A percentile compares a stretch with the other conserved stretches of the same genome.
phyloP scores from a whole-genome alignment of 345 rosid species.

The Gossypium anomalum region DNA sequence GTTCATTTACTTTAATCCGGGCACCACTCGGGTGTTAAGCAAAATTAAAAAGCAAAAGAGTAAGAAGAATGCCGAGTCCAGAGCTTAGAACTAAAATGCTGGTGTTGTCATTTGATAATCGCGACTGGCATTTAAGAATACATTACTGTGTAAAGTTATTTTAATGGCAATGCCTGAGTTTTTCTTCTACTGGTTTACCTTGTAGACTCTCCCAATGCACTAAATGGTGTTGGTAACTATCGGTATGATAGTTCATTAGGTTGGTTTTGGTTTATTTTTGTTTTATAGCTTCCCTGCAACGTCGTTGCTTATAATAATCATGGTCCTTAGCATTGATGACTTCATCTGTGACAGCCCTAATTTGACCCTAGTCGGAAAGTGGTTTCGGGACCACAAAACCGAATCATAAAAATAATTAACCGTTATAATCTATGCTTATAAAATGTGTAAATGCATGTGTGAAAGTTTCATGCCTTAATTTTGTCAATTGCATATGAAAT shows the following conservation, averaged over 20 bases:
- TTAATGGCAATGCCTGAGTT: neutral
- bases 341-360: too few species aligned
- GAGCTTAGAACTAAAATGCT: conserved; percentile 26
- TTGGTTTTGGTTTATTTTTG: conserved; percentile 19
- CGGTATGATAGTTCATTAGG: conserved; percentile 74
- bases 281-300: neutral
- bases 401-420: too few species aligned
- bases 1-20: conserved; percentile 24
- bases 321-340: neutral
- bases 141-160: neutral
- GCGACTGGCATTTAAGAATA: neutral
- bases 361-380: too few species aligned
- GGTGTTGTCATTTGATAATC: conserved; percentile 30
- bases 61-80: conserved; percentile 32
- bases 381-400: too few species aligned
- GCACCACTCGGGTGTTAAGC: conserved; percentile 28
- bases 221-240: conserved; percentile 40
- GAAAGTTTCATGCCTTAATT: too few species aligned
- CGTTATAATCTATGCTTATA: too few species aligned
- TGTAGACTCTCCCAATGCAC: conserved; percentile 37
- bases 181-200: neutral
- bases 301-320: neutral
- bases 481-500: too few species aligned
- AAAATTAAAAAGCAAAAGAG: conserved; percentile 32
- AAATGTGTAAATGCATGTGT: too few species aligned